Conservation (phyloP, 768 basidiomycete species). For the Podaxis carcinomalis region DNA sequence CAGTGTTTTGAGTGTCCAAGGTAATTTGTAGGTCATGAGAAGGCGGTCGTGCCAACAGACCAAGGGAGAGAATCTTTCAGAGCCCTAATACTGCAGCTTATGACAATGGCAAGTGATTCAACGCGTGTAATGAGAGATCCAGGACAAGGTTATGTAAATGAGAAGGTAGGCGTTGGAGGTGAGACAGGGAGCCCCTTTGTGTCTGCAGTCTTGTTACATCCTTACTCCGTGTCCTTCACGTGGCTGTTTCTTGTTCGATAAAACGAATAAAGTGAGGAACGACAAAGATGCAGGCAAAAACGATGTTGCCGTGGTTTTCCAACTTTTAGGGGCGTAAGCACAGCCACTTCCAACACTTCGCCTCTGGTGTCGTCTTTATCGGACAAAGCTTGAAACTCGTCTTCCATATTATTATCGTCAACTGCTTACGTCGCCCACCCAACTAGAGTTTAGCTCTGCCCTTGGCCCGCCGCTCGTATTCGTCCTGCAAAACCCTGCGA, state of each 20-base stretch:
- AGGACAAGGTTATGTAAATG: neutral
- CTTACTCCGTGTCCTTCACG: neutral
- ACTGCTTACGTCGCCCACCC: constrained; percentile 11
- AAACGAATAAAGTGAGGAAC: neutral
- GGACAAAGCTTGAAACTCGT: too few relatives aligned
- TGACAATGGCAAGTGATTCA: too few relatives aligned
- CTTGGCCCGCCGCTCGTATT: constrained; percentile 39
- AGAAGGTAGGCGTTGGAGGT: neutral
- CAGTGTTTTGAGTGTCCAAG: neutral
- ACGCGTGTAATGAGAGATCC: neutral
- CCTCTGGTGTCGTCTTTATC: too few relatives aligned
- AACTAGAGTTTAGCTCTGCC: constrained; percentile 24
- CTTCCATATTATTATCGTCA: neutral
- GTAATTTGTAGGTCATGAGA: neutral
- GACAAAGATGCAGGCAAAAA: neutral
- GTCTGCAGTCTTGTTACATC: neutral
- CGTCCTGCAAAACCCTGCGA: constrained; percentile 56
- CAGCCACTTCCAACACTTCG: neutral
- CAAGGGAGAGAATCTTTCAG: neutral
- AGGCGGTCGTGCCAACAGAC: neutral
- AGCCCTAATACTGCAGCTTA: neutral
- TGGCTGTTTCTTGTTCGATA: neutral
- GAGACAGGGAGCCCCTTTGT: neutral
- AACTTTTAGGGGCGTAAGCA: neutral
- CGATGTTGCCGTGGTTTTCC: too few relatives aligned